These are phyloP conservation scores for Oidium heveae DNA, from an alignment of 2,329 filamentous ascomycete genomes.

Conservation along the genomic window DNA sequence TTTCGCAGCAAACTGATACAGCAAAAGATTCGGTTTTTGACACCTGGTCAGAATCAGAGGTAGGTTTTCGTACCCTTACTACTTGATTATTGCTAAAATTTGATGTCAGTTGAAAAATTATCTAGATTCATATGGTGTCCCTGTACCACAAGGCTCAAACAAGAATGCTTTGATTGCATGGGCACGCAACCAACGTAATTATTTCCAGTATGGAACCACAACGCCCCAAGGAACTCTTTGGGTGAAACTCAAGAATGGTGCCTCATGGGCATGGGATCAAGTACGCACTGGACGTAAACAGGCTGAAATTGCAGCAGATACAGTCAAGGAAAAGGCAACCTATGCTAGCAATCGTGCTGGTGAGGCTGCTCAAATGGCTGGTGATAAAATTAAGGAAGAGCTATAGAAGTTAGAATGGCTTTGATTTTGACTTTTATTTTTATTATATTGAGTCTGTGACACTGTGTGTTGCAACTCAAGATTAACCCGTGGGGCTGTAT, in stretches of 20 bases:
- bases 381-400: constrained; percentile 14
- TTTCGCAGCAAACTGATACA: constrained; percentile 36
- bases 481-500: no score
- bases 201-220: constrained; percentile 51
- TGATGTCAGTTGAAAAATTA: constrained; percentile 36
- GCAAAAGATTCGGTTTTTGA: constrained; percentile 45
- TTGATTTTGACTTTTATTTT: no score
- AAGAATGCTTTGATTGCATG: constrained; percentile 41
- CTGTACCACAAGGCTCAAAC: constrained; percentile 12
- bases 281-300: constrained; percentile 20
- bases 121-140: constrained; percentile 51
- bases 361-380: constrained; percentile 15
- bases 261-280: constrained; percentile 23
- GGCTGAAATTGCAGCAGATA: constrained; percentile 22
- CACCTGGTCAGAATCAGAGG: constrained; percentile 38
- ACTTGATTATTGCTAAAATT: background rate
- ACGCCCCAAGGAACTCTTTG: constrained; percentile 38
- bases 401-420: no score
- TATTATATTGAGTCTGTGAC: no score
- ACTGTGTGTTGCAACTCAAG: no score
- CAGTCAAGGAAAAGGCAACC: constrained; percentile 13
- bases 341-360: constrained; percentile 14
- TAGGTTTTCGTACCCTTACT: background rate
- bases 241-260: constrained; percentile 28
- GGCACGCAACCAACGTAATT: constrained; percentile 48